Base-by-base conservation (phyloP, 805 yeast genomes). In the Suhomyces xylopsoci region DNA sequence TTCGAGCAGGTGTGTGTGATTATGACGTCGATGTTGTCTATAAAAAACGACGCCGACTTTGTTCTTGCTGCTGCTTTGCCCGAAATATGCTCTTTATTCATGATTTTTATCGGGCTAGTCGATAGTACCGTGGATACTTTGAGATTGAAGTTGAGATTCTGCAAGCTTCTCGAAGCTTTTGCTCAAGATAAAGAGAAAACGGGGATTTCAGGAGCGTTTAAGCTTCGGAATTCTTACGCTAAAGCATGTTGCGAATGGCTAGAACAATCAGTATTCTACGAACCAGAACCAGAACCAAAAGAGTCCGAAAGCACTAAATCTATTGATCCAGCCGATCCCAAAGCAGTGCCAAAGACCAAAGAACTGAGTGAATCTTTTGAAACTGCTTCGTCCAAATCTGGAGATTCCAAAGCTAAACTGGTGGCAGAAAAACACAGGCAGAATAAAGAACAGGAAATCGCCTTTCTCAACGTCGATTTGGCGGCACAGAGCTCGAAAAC, bases 401-500 rank as follows among this genome's bases (percentile, higher is more conserved):
- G 42, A 6, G 42, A 38, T 19, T 19, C 20, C 7, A 38, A 38
- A 19, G 7, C 22, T 5, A 38, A 38, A 5, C 22, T 41, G 45
- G 19, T 7, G 7, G 15, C 26, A 20, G 45, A 42, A 15, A 42
- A 42, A 24, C 17, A 24, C 20, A 42, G 30, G 17, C 26, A 12
- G 5, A 24, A 24, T 12, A 42, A 42, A 42, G 45, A 45, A 54
- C 77, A 51, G 15, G 86, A 82, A 48, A 55, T 74, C 42, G 81
- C 77, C 25, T 79, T 75, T 54, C 63, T 82, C 32, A 76, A 77
- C 51, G 67, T 83, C 47, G 90, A 84, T 63, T 73, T 85, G n/a
- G 83, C 87, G 0, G 75, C 80, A 7, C 92, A 87, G 61, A 76
- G 86, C 44, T 81, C 88, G 0, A 77, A 77, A 56, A 81, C 85